phyloP scores from a whole-genome alignment of 352 stramenopile species.

The Plasmopara muralis region DNA sequence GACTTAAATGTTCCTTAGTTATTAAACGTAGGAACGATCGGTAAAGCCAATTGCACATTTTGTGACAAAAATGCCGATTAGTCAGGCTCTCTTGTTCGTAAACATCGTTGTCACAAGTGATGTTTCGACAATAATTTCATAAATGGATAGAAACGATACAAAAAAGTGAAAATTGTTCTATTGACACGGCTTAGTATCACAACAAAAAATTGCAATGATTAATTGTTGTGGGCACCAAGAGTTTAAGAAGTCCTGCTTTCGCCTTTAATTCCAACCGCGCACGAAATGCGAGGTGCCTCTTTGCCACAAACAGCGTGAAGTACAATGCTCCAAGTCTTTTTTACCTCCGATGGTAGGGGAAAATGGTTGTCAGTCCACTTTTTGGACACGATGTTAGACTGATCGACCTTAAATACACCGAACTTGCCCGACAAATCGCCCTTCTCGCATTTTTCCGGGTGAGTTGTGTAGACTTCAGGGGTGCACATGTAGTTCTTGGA shows the following conservation, averaged over 20 bases:
- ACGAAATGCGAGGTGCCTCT: conserved; percentile 39
- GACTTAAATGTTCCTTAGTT: conserved; percentile 36
- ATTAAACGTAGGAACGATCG: conserved; percentile 29
- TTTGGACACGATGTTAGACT: conserved; percentile 15
- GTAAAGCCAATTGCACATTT: too few species aligned
- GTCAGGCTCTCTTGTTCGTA: too few species aligned
- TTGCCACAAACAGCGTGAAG: conserved; percentile 52
- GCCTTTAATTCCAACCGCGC: conserved; percentile 22
- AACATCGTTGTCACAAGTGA: too few species aligned
- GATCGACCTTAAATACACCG: conserved; percentile 26
- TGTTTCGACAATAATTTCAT: too few species aligned
- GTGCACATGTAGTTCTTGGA: conserved; percentile 37
- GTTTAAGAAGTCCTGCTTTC: neutral
- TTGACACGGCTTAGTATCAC: too few species aligned
- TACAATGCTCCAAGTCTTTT: conserved; percentile 50
- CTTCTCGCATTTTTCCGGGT: conserved; percentile 40
- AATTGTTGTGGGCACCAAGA: neutral
- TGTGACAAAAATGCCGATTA: too few species aligned
- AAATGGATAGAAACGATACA: too few species aligned
- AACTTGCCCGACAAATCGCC: conserved; percentile 59
- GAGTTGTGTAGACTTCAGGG: conserved; percentile 29
- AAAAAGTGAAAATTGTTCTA: too few species aligned
- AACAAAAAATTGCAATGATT: too few species aligned
- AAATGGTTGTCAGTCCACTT: conserved; percentile 45
- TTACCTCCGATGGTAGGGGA: conserved; percentile 32